These are phyloP conservation scores for Tricholoma sp. DNA, from an alignment of 768 basidiomycete genomes.

Conservation along the genomic window DNA sequence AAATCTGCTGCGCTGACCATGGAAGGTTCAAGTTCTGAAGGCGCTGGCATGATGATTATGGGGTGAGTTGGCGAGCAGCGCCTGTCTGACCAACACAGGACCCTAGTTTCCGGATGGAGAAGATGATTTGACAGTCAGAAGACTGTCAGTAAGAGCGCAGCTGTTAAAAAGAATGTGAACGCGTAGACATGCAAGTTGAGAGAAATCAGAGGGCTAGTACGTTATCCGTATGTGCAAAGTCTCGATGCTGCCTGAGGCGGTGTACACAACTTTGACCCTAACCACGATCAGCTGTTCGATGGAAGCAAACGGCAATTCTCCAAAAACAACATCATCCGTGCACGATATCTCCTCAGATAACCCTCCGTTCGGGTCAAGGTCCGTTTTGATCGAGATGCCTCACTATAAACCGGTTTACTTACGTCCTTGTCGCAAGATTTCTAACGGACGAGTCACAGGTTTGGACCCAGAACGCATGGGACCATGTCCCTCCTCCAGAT, in stretches of 20 bases:
- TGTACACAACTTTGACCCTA: background rate
- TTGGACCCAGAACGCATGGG: slow-evolving; percentile 89
- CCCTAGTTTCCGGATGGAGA: background rate
- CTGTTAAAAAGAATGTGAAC: background rate
- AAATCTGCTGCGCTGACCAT: slow-evolving; percentile 47
- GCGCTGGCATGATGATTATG: background rate
- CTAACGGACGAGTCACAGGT: slow-evolving; percentile 67
- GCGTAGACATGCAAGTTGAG: background rate
- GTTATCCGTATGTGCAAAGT: background rate
- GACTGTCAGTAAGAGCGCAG: background rate
- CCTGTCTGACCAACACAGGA: background rate
- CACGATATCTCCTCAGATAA: slow-evolving; percentile 49
- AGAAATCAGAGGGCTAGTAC: background rate
- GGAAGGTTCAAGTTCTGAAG: background rate
- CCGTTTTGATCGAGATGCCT: slow-evolving; percentile 7
- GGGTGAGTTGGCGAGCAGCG: background rate
- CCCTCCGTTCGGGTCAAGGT: slow-evolving; percentile 74
- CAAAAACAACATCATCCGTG: slow-evolving; percentile 57
- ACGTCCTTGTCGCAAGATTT: slow-evolving; percentile 40
- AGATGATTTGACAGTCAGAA: background rate
- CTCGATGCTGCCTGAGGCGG: background rate
- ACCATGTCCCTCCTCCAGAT: slow-evolving; percentile 79
- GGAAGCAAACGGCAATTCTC: background rate
- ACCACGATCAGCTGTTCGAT: background rate
- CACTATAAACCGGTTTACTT: background rate